Conservation (phyloP, 495 filamentous ascomycete species). For the Thozetella sp. region DNA sequence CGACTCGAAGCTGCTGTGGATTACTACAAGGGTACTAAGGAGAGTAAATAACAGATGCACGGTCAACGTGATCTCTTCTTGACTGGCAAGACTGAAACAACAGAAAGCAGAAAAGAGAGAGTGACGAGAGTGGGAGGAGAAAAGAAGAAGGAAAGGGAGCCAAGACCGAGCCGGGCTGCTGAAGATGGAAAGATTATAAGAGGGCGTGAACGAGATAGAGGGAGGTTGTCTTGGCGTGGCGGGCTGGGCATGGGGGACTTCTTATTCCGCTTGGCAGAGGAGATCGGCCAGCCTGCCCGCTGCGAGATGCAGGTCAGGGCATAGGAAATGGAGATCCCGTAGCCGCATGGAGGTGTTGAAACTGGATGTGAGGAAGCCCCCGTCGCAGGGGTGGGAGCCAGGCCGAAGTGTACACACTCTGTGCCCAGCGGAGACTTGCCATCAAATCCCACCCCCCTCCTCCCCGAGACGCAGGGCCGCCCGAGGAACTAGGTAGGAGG, state of each 20-base stretch:
- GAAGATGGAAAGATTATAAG: conserved; percentile 9
- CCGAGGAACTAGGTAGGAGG: too few species aligned
- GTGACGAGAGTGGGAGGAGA: conserved; percentile 8
- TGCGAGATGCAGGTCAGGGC: conserved; percentile 2
- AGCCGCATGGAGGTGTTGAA: conserved; percentile 33
- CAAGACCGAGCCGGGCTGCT: conserved; percentile 2
- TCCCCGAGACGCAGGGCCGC: too few species aligned
- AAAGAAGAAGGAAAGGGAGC: conserved; percentile 7
- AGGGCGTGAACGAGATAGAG: conserved; percentile 1
- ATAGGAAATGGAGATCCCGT: conserved; percentile 31
- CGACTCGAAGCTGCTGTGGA: background rate
- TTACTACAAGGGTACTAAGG: conserved; percentile 6
- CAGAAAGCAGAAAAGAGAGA: conserved; percentile 14
- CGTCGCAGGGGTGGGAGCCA: conserved; percentile 21
- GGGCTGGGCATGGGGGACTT: conserved; percentile 1
- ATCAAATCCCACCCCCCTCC: background rate
- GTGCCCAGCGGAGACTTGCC: background rate
- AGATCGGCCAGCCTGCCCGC: background rate
- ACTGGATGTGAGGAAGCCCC: conserved; percentile 27
- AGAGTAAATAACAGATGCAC: conserved; percentile 17
- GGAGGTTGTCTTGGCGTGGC: conserved; percentile 1
- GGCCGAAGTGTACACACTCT: conserved; percentile 1
- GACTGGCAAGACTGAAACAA: conserved; percentile 15
- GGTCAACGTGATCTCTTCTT: conserved; percentile 23
- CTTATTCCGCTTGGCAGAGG: conserved; percentile 9